Evolutionary conservation across 2,329 filamentous ascomycete genomes (phyloP), one percentile per base, ranked within the genome.

Genomic region (Microascus cirrosus): DNA sequence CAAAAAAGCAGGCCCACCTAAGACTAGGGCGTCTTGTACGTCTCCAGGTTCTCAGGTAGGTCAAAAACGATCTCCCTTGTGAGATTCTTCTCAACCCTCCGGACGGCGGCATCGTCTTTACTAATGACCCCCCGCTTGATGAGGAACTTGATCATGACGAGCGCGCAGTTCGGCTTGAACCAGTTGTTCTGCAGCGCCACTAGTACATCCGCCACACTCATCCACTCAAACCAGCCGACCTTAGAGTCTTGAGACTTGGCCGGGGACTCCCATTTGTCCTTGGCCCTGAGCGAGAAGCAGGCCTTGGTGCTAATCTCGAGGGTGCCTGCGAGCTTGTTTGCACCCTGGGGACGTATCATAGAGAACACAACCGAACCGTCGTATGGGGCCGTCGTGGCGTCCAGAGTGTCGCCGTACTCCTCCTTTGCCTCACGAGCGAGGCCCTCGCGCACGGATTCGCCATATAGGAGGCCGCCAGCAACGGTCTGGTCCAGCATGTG

Each of bases 101-200:
- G 28, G 28, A 32, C 28, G 28, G 8, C 28, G 28, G 8, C 28
- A 4, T 86, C 93, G 62, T 89, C 79, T 56, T 73, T 85, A 66
- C 90, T 92, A 59, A 95, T 66, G 55, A 90, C 74, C 0, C 88
- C 88, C 69, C 91, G 89, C 24, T 90, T 74, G 53, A 95, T 74
- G 63, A 95, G 83, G 69, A 95, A 95, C 65, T 95, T 89, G 53
- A 94, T 76, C 73, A 93, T 75, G 54, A 93, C 85, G 35, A 87
- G 67, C 28, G 87, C 85, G 63, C 89, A 90, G 65, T 95, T 94
- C 0, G 90, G 86, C 75, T 95, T 95, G 73, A 95, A 95, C 68
- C 90, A 82, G 2, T 84, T 84, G 13, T 74, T 74, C n/a, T 76
- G 70, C 74, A 95, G 74, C 1, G 83, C 82, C 57, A 73, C 66